Evolutionary conservation across 441 rosid genomes (phyloP).

Genomic region (Codiaeum variegatum): DNA sequence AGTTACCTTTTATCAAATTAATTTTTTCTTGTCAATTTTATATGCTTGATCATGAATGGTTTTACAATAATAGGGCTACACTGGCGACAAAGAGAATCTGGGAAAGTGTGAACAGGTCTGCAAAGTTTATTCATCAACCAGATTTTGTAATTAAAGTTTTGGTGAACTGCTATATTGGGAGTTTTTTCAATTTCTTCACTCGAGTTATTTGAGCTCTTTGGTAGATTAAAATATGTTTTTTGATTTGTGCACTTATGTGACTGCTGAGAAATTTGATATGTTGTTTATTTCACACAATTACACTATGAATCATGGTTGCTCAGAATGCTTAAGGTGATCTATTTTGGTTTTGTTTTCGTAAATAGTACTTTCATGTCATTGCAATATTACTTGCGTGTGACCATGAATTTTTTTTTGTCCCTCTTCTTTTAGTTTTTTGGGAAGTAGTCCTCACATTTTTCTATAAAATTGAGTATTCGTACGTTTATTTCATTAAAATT

Average conservation of each 20-base stretch:
- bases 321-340: background rate
- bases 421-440: too few relatives aligned
- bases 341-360: background rate
- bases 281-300: background rate
- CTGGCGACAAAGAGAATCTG: slow-evolving; percentile 71
- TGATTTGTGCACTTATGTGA: background rate
- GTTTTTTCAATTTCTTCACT: slow-evolving; percentile 14
- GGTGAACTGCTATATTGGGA: slow-evolving; percentile 7
- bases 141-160: slow-evolving; percentile 13
- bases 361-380: background rate
- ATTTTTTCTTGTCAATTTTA: slow-evolving; percentile 5
- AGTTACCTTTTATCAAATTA: background rate
- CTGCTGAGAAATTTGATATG: slow-evolving; percentile 10
- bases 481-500: too few relatives aligned
- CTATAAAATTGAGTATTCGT: too few relatives aligned
- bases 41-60: slow-evolving; percentile 11
- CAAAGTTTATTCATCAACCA: slow-evolving; percentile 11
- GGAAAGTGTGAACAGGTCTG: slow-evolving; percentile 98
- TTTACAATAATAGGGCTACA: slow-evolving; percentile 47
- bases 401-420: background rate
- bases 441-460: too few relatives aligned
- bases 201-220: slow-evolving; percentile 12
- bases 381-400: background rate
- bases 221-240: slow-evolving; percentile 3
- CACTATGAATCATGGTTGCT: too few relatives aligned